phyloP scores from a whole-genome alignment of 768 basidiomycete genomes.

The Calocera cornea region DNA sequence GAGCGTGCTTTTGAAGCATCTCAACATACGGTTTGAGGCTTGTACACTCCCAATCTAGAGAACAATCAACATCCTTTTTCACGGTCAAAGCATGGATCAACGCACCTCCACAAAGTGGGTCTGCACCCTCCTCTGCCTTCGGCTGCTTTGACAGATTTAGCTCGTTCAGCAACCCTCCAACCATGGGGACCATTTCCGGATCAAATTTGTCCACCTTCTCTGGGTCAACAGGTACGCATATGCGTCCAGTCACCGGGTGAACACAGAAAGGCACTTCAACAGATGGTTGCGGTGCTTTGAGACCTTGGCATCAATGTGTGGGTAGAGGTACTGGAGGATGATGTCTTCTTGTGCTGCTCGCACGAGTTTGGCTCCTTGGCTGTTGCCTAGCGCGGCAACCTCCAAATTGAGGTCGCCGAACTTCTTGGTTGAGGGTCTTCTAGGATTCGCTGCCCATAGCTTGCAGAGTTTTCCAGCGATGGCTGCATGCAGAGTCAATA shows the following conservation, averaged over 20 bases:
- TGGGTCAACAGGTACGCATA: constrained; percentile 88
- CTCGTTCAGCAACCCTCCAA: constrained; percentile 67
- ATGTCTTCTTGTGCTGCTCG: constrained; percentile 52
- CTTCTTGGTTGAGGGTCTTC: constrained; percentile 48
- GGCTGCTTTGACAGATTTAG: constrained; percentile 35
- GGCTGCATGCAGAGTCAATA: constrained; percentile 13
- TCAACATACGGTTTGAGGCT: constrained; percentile 82
- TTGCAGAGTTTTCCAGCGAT: constrained; percentile 36
- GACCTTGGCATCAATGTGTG: constrained; percentile 90
- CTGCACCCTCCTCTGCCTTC: constrained; percentile 31
- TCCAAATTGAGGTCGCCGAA: constrained; percentile 47
- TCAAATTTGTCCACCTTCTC: constrained; percentile 62
- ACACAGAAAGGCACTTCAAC: constrained; percentile 94
- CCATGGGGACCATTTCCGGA: constrained; percentile 74
- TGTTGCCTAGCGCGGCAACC: constrained; percentile 4
- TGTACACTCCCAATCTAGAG: constrained; percentile 68
- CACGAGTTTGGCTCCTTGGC: not conserved
- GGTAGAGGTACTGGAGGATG: constrained; percentile 87
- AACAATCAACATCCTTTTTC: constrained; percentile 1
- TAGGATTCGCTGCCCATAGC: constrained; percentile 45
- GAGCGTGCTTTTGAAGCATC: constrained; percentile 65
- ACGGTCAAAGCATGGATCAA: not conserved
- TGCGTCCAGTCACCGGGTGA: constrained; percentile 80
- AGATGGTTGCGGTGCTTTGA: constrained; percentile 96
- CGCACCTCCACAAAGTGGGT: constrained; percentile 32